Evolutionary conservation across 768 basidiomycete species (phyloP), one percentile per base, ranked within the genome.

Genomic region (Russula dissimulans): DNA sequence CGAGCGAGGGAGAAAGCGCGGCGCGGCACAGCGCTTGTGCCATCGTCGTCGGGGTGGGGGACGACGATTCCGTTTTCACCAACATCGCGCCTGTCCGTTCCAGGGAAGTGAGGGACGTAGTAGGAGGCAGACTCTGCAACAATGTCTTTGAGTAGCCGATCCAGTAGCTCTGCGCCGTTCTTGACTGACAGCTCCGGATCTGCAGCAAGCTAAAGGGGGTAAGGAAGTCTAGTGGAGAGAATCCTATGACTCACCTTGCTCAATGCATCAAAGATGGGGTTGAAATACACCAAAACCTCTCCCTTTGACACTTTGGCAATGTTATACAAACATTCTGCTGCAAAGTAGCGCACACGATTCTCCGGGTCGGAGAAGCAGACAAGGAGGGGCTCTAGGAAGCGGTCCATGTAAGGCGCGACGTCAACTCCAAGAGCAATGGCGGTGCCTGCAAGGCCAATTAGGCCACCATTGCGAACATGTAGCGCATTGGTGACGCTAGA

Each of bases 271-370:
- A 99, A 99, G 57, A 98, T 92, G 59, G 95, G 93, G 69, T 99
- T 99, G 77, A 97, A 99, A 71, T 95, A 97, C 14, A 97, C 84
- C 59, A 99, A 76, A 36, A 98, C 87, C 72, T 97, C 95, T 42
- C 95, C 97, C 68, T 97, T 95, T 36, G 94, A 95, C 15, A 97
- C 95, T 73, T 95, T 92, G 31, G 90, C 91, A 64, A 99, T 95
- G 74, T 99, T 99, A 76, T 99, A 99, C 64, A 99, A 75, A 69
- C 94, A 95, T 71, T 99, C 97, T 29, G 93, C 95, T 5, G 95
- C 95, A 76, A 97, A 97, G 75, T 98, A 99, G 46, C 93, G 84
- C 61, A 98, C 92, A 69, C 93, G 81, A 74, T 91, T 93, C 77
- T 98, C 95, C 2, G 87, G 80, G 71, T 99, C 97, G 62, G 87